Percentiles rank a stretch among this genome's conserved stretches.
phyloP scores from a whole-genome alignment of 2,329 filamentous ascomycete species.

The Penicillium palitans region DNA sequence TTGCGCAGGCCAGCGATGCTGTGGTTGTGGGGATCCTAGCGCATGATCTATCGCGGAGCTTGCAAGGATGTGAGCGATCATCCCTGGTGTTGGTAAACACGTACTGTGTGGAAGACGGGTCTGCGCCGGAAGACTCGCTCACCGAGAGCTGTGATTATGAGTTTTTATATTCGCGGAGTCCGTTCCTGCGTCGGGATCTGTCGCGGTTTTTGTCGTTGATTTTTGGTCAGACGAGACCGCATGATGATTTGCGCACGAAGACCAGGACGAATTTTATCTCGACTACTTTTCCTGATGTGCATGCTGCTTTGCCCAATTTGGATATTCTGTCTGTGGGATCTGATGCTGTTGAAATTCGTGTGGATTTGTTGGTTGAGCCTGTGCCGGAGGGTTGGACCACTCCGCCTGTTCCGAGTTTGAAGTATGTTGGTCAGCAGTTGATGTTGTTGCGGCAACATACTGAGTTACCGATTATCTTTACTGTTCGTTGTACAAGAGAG shows the following conservation, averaged over 20 bases:
- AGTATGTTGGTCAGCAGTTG: slow-evolving; percentile 82
- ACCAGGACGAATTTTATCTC: slow-evolving; percentile 80
- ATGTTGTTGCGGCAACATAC: slow-evolving; percentile 81
- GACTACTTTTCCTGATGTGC: slow-evolving; percentile 83
- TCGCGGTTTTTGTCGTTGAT: slow-evolving; percentile 77
- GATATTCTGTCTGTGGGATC: slow-evolving; percentile 85
- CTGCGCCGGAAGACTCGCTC: slow-evolving; percentile 65
- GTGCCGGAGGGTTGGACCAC: slow-evolving; percentile 53
- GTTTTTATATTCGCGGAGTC: slow-evolving; percentile 74
- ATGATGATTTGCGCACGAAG: slow-evolving; percentile 70
- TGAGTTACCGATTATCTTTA: slow-evolving; percentile 87
- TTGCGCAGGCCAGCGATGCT: slow-evolving; percentile 56
- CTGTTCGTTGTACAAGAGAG: slow-evolving; percentile 76
- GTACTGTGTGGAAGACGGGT: slow-evolving; percentile 70
- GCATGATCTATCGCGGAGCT: slow-evolving; percentile 57
- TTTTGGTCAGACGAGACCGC: slow-evolving; percentile 74
- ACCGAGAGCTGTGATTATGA: slow-evolving; percentile 78
- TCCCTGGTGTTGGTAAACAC: slow-evolving; percentile 71
- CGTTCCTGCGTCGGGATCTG: slow-evolving; percentile 73
- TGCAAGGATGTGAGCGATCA: slow-evolving; percentile 58
- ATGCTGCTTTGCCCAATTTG: slow-evolving; percentile 77
- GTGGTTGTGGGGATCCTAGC: slow-evolving; percentile 67
- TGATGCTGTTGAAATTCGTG: slow-evolving; percentile 80
- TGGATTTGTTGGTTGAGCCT: slow-evolving; percentile 76
- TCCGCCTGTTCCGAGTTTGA: slow-evolving; percentile 70